Conservation (phyloP, 306 rosid genomes). For the Canavalia gladiata region DNA sequence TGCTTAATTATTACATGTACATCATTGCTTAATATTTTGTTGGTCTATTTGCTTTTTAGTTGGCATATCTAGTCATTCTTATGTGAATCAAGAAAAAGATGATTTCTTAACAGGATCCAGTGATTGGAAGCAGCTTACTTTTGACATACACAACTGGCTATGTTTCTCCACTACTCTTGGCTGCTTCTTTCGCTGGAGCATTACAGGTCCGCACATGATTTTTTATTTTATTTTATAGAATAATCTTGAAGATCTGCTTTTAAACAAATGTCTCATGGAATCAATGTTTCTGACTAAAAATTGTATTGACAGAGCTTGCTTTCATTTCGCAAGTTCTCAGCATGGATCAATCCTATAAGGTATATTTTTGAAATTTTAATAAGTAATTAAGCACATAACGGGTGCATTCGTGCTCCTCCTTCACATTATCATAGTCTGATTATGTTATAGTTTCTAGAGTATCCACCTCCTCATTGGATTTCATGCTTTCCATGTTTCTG, state of each 20-base stretch:
- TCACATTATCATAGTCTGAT: background rate
- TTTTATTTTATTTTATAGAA: slow-evolving; percentile 6
- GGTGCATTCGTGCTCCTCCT: background rate
- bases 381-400: background rate
- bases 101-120: slow-evolving; percentile 73
- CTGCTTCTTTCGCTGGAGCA: slow-evolving; percentile 97
- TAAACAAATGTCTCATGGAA: background rate
- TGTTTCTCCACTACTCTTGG: slow-evolving; percentile 85
- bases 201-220: slow-evolving; percentile 67
- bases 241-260: background rate
- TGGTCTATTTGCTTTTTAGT: slow-evolving; percentile 10
- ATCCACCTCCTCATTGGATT: slow-evolving; percentile 6
- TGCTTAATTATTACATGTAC: slow-evolving; percentile 13
- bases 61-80: slow-evolving; percentile 24
- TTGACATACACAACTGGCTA: slow-evolving; percentile 96
- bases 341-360: slow-evolving; percentile 96
- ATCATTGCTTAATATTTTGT: slow-evolving; percentile 25
- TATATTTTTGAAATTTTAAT: slow-evolving; percentile 41
- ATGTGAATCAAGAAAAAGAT: slow-evolving; percentile 28
- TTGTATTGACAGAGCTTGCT: slow-evolving; percentile 73
- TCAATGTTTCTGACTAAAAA: slow-evolving; percentile 43
- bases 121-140: slow-evolving; percentile 88
- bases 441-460: slow-evolving; percentile 24
- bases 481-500: slow-evolving; percentile 35
- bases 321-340: slow-evolving; percentile 88